phyloP scores from a whole-genome alignment of 345 rosid genomes.

The Salix viminalis region DNA sequence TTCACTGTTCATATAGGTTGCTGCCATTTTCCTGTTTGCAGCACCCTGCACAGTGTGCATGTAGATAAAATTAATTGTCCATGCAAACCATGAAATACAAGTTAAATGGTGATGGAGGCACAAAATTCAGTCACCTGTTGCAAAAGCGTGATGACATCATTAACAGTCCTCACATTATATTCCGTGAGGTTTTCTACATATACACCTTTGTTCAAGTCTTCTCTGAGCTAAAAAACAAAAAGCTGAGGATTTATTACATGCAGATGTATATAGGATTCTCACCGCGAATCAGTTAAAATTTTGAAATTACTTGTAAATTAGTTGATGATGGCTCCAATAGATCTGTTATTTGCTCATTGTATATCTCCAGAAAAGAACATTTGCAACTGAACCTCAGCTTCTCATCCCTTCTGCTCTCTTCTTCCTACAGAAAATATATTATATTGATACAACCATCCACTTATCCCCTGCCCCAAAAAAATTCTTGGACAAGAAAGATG shows the following conservation, averaged over 20 bases:
- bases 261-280: conserved; percentile 1
- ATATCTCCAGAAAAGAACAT: conserved; percentile 89
- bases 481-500: not conserved
- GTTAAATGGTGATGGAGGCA: not conserved
- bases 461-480: not conserved
- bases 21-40: conserved; percentile 78
- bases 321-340: conserved; percentile 82
- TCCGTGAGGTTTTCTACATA: conserved; percentile 87
- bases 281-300: conserved; percentile 7
- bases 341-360: conserved; percentile 92
- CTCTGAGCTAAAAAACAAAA: conserved; percentile 74
- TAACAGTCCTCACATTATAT: conserved; percentile 53
- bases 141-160: conserved; percentile 74
- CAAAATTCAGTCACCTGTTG: conserved; percentile 45
- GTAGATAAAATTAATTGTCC: conserved; percentile 9
- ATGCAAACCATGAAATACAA: not conserved
- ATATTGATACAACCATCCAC: not conserved
- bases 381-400: conserved; percentile 75
- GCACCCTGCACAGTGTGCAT: conserved; percentile 52
- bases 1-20: conserved; percentile 90
- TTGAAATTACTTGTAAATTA: conserved; percentile 68
- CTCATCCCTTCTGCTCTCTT: conserved; percentile 71
- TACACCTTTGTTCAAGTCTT: conserved; percentile 79
- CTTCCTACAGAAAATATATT: conserved; percentile 51
- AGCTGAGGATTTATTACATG: conserved; percentile 23